Conservation (phyloP, 805 yeast genomes). For the Metschnikowia colocasiae region DNA sequence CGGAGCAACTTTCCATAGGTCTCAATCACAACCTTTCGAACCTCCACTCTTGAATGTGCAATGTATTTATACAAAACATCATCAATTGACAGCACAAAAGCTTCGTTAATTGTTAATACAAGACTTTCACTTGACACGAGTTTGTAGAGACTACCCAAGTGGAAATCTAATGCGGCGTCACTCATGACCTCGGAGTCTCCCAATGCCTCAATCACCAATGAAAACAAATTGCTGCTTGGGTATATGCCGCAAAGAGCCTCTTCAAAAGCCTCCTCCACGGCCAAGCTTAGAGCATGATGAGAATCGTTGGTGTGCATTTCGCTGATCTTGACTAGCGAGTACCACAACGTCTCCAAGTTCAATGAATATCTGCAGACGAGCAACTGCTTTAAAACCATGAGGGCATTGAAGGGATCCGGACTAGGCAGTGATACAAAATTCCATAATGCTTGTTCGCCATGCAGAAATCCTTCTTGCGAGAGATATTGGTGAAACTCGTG, state of each 20-base stretch:
- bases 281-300: constrained; percentile 22
- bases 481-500: constrained; percentile 18
- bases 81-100: constrained; percentile 26
- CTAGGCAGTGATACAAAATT: constrained; percentile 14
- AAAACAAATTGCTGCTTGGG: constrained; percentile 20
- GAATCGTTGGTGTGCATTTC: constrained; percentile 7
- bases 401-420: constrained; percentile 25
- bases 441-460: constrained; percentile 22
- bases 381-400: constrained; percentile 35
- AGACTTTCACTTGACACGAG: constrained; percentile 21
- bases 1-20: constrained; percentile 36
- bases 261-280: constrained; percentile 29
- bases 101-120: constrained; percentile 18
- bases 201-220: constrained; percentile 17
- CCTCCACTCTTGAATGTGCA: constrained; percentile 29
- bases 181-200: constrained; percentile 1
- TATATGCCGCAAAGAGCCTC: constrained; percentile 30
- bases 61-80: constrained; percentile 25
- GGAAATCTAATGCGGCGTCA: constrained; percentile 16
- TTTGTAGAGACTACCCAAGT: constrained; percentile 26
- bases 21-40: constrained; percentile 36
- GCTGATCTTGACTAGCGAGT: constrained; percentile 21
- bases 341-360: constrained; percentile 24
- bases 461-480: constrained; percentile 14
- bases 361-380: constrained; percentile 26